These are phyloP conservation scores for Tagetes erecta DNA, from an alignment of 129 eudicot genomes.

Conservation along the genomic window DNA sequence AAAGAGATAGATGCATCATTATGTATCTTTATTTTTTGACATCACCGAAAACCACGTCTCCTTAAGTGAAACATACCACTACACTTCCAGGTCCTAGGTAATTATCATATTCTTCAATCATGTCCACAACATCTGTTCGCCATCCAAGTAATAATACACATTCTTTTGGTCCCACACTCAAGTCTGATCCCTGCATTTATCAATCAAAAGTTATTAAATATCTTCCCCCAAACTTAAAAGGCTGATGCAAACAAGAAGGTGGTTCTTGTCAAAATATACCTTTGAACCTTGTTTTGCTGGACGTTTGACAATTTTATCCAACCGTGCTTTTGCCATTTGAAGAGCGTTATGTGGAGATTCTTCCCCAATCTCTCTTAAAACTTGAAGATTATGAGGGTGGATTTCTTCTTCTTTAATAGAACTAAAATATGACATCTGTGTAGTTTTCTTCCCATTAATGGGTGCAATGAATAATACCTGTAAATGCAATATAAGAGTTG, in stretches of 20 bases:
- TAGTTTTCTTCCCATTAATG: constrained; percentile 62
- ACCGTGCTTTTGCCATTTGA: constrained; percentile 51
- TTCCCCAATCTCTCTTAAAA: constrained; percentile 38
- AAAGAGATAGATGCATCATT: neutral
- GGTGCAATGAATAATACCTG: constrained; percentile 86
- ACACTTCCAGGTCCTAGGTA: constrained; percentile 97
- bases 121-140: constrained; percentile 87
- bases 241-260: constrained; percentile 20
- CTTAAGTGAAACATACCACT: constrained; percentile 52
- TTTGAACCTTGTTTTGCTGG: constrained; percentile 73
- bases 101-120: constrained; percentile 87
- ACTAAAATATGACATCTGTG: constrained; percentile 50
- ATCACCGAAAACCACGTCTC: neutral
- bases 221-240: neutral
- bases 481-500: constrained; percentile 11
- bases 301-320: constrained; percentile 60
- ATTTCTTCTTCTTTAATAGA: constrained; percentile 43
- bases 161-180: constrained; percentile 78
- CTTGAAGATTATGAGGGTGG: constrained; percentile 40
- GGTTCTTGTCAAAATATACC: constrained; percentile 39
- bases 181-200: constrained; percentile 73
- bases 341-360: constrained; percentile 35
- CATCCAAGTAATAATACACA: constrained; percentile 84
- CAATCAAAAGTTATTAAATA: constrained; percentile 7
- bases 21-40: neutral